Percentiles rank a stretch among this genome's conserved stretches.
Conservation (phyloP, 108 stramenopile species). For the Fragilaria radians region DNA sequence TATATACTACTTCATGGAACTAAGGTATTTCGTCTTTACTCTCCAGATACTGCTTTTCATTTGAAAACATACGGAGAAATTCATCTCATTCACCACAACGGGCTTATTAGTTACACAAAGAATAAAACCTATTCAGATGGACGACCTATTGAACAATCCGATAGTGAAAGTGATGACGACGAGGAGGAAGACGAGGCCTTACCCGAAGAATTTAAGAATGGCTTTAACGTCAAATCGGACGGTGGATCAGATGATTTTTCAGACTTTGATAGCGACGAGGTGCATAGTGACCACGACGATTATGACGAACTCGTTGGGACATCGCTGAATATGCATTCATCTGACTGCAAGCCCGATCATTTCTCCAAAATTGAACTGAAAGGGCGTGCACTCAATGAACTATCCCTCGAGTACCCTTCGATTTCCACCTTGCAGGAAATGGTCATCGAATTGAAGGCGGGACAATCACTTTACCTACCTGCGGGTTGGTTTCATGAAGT, state of each 20-base stretch:
- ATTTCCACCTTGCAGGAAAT: slow-evolving; percentile 3
- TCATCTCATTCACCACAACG: slow-evolving; percentile 77
- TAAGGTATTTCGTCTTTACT: slow-evolving; percentile 84
- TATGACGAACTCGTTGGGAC: not conserved
- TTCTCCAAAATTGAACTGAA: slow-evolving; percentile 4
- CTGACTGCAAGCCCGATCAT: slow-evolving; percentile 2
- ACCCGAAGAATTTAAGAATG: slow-evolving; percentile 20
- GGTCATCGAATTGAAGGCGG: slow-evolving; percentile 8
- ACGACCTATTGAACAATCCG: no score
- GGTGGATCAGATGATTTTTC: slow-evolving; percentile 2
- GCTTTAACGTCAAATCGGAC: slow-evolving; percentile 11
- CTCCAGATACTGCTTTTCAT: slow-evolving; percentile 41
- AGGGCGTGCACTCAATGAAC: not conserved
- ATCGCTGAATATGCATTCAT: not conserved
- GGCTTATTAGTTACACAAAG: slow-evolving; percentile 77
- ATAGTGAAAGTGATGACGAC: slow-evolving; percentile 12
- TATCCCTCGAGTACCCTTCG: slow-evolving; percentile 7
- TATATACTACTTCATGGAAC: slow-evolving; percentile 81
- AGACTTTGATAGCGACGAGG: slow-evolving; percentile 4
- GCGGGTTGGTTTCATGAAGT: slow-evolving; percentile 98
- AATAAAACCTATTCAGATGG: slow-evolving; percentile 26
- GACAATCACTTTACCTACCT: slow-evolving; percentile 91
- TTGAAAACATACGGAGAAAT: slow-evolving; percentile 73
- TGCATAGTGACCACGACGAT: slow-evolving; percentile 9
- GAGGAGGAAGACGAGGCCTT: slow-evolving; percentile 2